phyloP scores from a whole-genome alignment of 768 basidiomycete genomes.

The Rhizopogon vesiculosus region DNA sequence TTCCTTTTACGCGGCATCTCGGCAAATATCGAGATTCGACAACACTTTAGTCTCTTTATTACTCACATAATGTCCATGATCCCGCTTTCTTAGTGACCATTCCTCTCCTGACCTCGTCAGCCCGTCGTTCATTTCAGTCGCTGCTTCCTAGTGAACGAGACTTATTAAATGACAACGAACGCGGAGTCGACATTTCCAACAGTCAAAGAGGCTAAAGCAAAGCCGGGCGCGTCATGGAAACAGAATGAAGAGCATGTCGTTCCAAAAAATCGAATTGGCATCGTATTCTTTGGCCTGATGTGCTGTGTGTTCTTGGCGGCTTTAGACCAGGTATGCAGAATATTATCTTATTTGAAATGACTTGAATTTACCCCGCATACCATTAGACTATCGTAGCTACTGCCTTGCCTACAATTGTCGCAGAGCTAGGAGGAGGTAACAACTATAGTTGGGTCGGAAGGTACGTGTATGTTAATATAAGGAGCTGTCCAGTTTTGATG shows the following conservation, averaged over 20 bases:
- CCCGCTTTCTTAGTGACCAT: background rate
- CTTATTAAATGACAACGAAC: background rate
- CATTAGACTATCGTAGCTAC: conserved; percentile 41
- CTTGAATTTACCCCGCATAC: background rate
- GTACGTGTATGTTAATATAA: conserved; percentile 13
- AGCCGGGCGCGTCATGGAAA: conserved; percentile 34
- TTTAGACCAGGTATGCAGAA: conserved; percentile 35
- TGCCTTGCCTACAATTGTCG: conserved; percentile 46
- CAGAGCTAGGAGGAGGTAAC: conserved; percentile 37
- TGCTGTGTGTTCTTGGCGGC: conserved; percentile 40
- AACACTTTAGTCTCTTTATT: background rate
- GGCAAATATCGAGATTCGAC: background rate
- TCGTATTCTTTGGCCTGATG: conserved; percentile 44
- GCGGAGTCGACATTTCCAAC: background rate
- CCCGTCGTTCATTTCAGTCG: background rate
- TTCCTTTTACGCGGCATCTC: background rate
- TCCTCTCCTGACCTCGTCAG: background rate
- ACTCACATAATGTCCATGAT: background rate
- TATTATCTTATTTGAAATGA: background rate
- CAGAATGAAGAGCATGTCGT: conserved; percentile 35
- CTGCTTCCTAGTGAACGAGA: background rate
- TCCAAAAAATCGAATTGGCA: conserved; percentile 35
- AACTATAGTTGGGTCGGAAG: conserved; percentile 49
- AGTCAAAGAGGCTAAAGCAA: conserved; percentile 4
- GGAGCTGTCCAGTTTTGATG: background rate